A percentile compares a stretch with the other conserved stretches of the same genome.
These are phyloP conservation scores for Phytophthora pisi DNA, from an alignment of 352 stramenopile genomes.

Conservation along the genomic window DNA sequence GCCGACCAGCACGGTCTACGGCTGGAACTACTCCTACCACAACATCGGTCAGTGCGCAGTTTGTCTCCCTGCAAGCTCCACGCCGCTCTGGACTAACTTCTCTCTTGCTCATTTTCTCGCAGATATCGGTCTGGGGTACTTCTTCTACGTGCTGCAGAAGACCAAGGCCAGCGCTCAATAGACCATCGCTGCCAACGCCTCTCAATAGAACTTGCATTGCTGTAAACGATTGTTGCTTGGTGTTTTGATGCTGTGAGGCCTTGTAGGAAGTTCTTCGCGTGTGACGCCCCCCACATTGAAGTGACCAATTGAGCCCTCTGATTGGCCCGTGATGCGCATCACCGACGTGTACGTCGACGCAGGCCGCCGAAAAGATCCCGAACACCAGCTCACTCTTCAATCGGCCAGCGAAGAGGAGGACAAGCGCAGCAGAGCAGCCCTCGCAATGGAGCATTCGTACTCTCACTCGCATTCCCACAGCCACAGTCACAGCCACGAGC, in stretches of 20 bases:
- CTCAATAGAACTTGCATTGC: constrained; percentile 11
- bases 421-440: background rate
- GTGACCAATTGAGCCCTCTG: background rate
- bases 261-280: background rate
- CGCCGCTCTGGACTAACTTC: constrained; percentile 10
- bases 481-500: constrained; percentile 42
- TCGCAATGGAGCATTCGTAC: constrained; percentile 40
- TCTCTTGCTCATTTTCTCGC: constrained; percentile 5
- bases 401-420: background rate
- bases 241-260: background rate
- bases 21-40: constrained; percentile 55
- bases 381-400: constrained; percentile 20
- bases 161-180: constrained; percentile 19
- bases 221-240: background rate
- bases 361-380: constrained; percentile 10
- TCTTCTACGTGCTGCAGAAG: constrained; percentile 67
- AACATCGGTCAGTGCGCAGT: constrained; percentile 47
- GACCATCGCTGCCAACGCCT: background rate
- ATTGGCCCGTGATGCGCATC: constrained; percentile 15
- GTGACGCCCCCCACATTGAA: background rate
- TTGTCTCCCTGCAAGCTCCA: background rate
- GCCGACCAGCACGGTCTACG: constrained; percentile 42
- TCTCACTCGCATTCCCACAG: constrained; percentile 37
- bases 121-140: constrained; percentile 66
- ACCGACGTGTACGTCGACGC: background rate